Evolutionary conservation across 2,329 filamentous ascomycete genomes (phyloP).

Genomic region (Ophiosphaerella narmari): DNA sequence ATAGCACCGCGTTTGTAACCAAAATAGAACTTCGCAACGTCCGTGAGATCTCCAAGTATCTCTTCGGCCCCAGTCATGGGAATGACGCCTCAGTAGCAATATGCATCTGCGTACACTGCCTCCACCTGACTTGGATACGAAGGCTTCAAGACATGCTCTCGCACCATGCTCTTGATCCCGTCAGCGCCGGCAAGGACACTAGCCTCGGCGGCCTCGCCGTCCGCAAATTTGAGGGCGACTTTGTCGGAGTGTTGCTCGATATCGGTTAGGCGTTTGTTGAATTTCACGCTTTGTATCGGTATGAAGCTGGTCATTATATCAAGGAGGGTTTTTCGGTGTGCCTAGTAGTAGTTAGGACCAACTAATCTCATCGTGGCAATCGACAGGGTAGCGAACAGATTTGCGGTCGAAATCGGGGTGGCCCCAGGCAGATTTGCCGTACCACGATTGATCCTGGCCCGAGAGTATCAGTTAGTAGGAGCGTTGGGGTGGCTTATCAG

Average conservation of each 20-base stretch:
- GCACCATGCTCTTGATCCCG: slow-evolving; percentile 48
- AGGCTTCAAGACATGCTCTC: slow-evolving; percentile 19
- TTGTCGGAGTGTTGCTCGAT: slow-evolving; percentile 43
- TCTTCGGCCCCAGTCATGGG: slow-evolving; percentile 45
- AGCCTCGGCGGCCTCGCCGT: slow-evolving; percentile 43
- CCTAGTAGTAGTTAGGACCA: slow-evolving; percentile 13
- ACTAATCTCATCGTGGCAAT: neutral
- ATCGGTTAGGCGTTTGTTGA: slow-evolving; percentile 24
- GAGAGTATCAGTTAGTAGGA: neutral
- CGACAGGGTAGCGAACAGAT: slow-evolving; percentile 3
- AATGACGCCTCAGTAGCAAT: slow-evolving; percentile 32
- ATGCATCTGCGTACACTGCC: slow-evolving; percentile 30
- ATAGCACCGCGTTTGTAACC: slow-evolving; percentile 15
- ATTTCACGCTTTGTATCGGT: slow-evolving; percentile 20
- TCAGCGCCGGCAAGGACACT: slow-evolving; percentile 52
- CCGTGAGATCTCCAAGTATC: slow-evolving; percentile 39
- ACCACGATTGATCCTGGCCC: slow-evolving; percentile 9
- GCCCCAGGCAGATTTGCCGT: slow-evolving; percentile 5
- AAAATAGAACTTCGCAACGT: slow-evolving; percentile 35
- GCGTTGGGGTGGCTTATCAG: neutral
- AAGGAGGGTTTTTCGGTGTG: slow-evolving; percentile 49
- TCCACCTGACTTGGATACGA: slow-evolving; percentile 19
- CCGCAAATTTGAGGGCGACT: slow-evolving; percentile 46
- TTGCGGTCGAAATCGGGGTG: slow-evolving; percentile 7
- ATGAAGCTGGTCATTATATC: slow-evolving; percentile 55